Base-by-base conservation (phyloP, 371 early-diverging fungal species). In the Fennellomyces sp. region DNA sequence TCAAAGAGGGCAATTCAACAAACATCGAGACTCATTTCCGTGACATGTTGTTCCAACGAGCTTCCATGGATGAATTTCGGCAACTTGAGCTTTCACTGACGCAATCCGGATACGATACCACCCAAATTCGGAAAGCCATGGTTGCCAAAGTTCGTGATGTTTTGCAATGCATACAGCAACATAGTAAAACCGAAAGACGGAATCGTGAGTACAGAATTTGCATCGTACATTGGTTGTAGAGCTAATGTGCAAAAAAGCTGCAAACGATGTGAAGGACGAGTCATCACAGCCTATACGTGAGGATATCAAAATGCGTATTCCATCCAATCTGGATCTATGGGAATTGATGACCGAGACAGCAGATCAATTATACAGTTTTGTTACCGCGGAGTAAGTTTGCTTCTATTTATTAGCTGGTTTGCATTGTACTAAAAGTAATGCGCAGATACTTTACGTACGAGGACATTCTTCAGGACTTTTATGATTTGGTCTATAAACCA, bases 321-420 rank as follows among this genome's bases (percentile, higher is more conserved):
- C 93, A 1, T 72, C 80, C 28, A 84, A 88, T 51, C 57, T 90
- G 28, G 80, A 85, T 65, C 78, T 88, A 56, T 91, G 91, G 91
- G 90, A 91, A 60, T 62, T 86, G 12, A 82, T 91, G 80, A 88
- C 82, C 42, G 90, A 91, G 67, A 79, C 89, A 5, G 91, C 91
- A 4, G 93, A 92, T 70, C 91, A 91, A 48, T 63, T 92, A 3
- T 90, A 89, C 59, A 87, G 86, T 45, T 87, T 91, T 80, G 90
- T 89, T 28, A 81, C 85, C 21, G 77, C 84, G 52, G 88, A 88
- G 71, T 76, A 63, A 66, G 69, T 56, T 35, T 49, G 6, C 33
- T 26, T 19, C 3, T 12, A 13, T 17, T 15, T 23, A 7, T 1
- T 1, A 25, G 6, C n/a, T 13, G 25, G 42, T 19, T 49, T n/a